Evolutionary conservation across 345 rosid genomes (phyloP).

Genomic region (Melaleuca alternifolia): DNA sequence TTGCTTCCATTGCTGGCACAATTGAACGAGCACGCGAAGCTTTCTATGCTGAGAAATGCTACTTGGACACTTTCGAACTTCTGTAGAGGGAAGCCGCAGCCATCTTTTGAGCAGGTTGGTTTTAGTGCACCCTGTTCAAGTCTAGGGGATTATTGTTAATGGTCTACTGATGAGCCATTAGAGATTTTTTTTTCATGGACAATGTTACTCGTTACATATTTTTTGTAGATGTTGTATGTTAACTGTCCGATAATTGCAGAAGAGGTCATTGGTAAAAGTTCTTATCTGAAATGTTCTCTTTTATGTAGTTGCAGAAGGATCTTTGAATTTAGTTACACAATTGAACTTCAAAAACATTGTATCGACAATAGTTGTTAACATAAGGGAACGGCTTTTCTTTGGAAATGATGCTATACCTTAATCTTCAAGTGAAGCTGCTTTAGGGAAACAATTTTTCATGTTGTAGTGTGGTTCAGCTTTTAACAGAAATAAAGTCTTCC

Average conservation of each 20-base stretch:
- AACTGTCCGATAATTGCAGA: not conserved
- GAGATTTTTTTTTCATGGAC: not conserved
- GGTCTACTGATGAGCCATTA: not conserved
- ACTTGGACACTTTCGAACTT: conserved; percentile 42
- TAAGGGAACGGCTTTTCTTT: not conserved
- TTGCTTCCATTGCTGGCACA: conserved; percentile 30
- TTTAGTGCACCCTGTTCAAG: not conserved
- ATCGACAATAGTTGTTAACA: not conserved
- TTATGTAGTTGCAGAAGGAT: not conserved
- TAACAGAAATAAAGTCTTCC: not conserved
- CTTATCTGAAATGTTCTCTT: not conserved
- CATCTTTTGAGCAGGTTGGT: conserved; percentile 33
- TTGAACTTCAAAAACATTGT: not conserved
- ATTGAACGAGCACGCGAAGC: conserved; percentile 31
- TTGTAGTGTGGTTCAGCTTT: not conserved
- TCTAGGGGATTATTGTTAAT: not conserved
- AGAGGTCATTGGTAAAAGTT: not conserved
- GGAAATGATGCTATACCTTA: not conserved
- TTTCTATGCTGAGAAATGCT: conserved; percentile 44
- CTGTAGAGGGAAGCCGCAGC: conserved; percentile 43
- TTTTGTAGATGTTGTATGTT: not conserved
- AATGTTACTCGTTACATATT: not conserved
- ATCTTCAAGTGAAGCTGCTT: not conserved
- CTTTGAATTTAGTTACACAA: not conserved
- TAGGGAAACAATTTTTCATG: not conserved